These are phyloP conservation scores for Gaeumannomyces tritici DNA, from an alignment of 2,329 filamentous ascomycete genomes.

Conservation along the genomic window DNA sequence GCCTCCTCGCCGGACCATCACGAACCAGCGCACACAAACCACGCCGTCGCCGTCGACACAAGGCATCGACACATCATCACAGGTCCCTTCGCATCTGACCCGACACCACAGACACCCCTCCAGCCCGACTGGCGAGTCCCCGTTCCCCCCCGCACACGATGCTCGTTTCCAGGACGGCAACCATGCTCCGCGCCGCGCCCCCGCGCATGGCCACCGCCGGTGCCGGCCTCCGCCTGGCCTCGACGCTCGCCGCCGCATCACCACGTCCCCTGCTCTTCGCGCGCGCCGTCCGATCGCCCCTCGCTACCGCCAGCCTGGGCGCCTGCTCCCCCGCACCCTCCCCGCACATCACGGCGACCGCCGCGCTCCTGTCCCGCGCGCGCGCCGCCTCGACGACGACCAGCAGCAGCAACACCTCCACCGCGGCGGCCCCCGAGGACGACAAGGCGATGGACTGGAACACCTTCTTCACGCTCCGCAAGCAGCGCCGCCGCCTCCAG, in stretches of 20 bases:
- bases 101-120: too few relatives aligned
- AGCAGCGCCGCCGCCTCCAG: slow-evolving; percentile 75
- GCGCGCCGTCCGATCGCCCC: not conserved
- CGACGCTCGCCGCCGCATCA: too few relatives aligned
- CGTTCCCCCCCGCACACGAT: not conserved
- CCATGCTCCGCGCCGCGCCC: slow-evolving; percentile 1
- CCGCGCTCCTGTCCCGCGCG: slow-evolving; percentile 4
- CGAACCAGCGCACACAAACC: too few relatives aligned
- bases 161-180: slow-evolving; percentile 4
- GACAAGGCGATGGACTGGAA: slow-evolving; percentile 66
- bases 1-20: too few relatives aligned
- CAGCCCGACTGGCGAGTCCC: too few relatives aligned
- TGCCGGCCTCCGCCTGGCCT: too few relatives aligned
- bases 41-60: too few relatives aligned
- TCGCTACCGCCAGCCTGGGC: not conserved
- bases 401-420: slow-evolving; percentile 16
- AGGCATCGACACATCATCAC: too few relatives aligned
- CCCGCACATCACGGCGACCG: not conserved
- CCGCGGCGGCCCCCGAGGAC: slow-evolving; percentile 9
- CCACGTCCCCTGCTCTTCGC: too few relatives aligned
- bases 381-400: slow-evolving; percentile 8
- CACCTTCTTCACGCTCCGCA: slow-evolving; percentile 83
- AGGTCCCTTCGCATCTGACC: too few relatives aligned
- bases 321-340: not conserved
- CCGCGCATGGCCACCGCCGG: not conserved